Base-by-base conservation (phyloP, 331 rosid genomes). In the Rosa hybrid region DNA sequence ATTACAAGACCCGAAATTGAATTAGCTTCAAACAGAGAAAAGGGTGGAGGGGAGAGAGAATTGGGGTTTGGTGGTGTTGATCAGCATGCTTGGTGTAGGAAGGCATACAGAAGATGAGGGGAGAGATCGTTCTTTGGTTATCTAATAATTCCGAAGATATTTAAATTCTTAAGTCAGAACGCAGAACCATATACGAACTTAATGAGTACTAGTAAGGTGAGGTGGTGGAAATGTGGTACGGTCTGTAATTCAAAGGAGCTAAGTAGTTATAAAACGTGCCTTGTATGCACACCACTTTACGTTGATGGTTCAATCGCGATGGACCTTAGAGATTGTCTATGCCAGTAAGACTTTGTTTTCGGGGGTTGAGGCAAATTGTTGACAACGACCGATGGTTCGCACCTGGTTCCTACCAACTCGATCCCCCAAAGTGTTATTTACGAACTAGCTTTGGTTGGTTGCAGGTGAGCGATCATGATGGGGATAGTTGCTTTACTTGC, bases 301-400 rank as follows among this genome's bases (percentile, higher is more conserved):
- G 12, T 13, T 25, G 41, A 62, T 25, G 20, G 16, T 62, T 27
- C 41, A 62, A 11, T 62, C 38, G 41, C 27, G 68, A 34, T 17
- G 23, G 46, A 65, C 17, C 13, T 16, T 7, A 38, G 71, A 34
- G 46, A 34, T 34, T 17, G 45, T 65, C 12, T 65, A 23, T 16
- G 48, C 8, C 44, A 12, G 5, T 30, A 30, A 1, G 20, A 11
- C 20, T 56, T 56, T 7, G 34, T 3, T 12, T 21, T 23, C 27
- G 60, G 82, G 82, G 82, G 76, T 78, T 78, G 77, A 70, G 46
- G 77, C 82, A 70, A 53, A 67, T 23, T 27, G 77, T 12, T 18
- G 57, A 34, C 10, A 16, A 18, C 44, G 82, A 78, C 82, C 48
- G 82, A 71, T 54, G 82, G 77, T 45, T 78, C 71, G 45, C 81